phyloP scores from a whole-genome alignment of 75 land plant genomes.

The Adiantum capillusveneris region DNA sequence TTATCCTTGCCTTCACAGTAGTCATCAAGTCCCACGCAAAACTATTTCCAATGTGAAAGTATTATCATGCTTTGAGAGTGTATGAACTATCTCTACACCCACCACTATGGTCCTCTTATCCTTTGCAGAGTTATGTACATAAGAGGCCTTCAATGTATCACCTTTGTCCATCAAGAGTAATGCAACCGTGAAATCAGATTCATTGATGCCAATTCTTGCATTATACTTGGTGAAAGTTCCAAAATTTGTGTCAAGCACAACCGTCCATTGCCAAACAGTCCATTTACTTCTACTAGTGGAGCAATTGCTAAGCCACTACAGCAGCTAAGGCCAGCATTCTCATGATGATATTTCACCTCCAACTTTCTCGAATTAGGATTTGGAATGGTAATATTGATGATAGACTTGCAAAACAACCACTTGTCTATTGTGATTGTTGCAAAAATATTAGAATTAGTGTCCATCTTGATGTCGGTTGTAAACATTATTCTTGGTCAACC shows the following conservation, averaged over 20 bases:
- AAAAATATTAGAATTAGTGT: conserved; percentile 12
- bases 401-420: not conserved
- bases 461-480: conserved; percentile 6
- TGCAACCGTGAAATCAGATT: conserved; percentile 37
- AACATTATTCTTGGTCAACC: conserved; percentile 57
- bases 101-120: conserved; percentile 43
- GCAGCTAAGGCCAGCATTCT: conserved; percentile 54
- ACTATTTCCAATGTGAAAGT: conserved; percentile 75
- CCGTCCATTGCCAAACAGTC: conserved; percentile 54
- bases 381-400: conserved; percentile 8
- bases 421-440: conserved; percentile 8
- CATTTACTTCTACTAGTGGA: conserved; percentile 57
- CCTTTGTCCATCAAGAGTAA: conserved; percentile 62
- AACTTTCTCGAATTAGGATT: conserved; percentile 34
- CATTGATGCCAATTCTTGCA: conserved; percentile 60
- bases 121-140: conserved; percentile 40
- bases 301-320: conserved; percentile 20
- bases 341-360: conserved; percentile 79
- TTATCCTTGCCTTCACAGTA: conserved; percentile 61
- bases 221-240: conserved; percentile 64
- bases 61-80: conserved; percentile 77
- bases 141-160: conserved; percentile 64
- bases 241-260: conserved; percentile 60
- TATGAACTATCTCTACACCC: conserved; percentile 61
- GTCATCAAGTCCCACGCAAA: conserved; percentile 59